Base-by-base conservation (phyloP, 805 yeast genomes). In the Kazachstania martiniae region DNA sequence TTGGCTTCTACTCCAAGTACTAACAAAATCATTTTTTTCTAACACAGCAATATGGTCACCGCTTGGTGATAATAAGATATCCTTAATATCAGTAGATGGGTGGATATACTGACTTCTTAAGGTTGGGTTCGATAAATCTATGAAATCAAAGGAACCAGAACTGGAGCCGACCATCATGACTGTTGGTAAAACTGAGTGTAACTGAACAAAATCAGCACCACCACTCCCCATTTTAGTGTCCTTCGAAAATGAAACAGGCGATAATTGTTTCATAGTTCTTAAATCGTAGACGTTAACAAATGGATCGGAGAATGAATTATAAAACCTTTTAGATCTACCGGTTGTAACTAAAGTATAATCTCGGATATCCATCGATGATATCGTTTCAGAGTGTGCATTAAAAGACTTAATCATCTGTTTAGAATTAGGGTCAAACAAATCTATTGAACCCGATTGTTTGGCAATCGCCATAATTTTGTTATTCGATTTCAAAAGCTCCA, bases 161-260 rank as follows among this genome's bases (percentile, higher is more conserved):
- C 66, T 66, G 0, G 95, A 80, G 0, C 84, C 79, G 6, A 83
- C 74, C 4, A 85, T 53, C 28, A 85, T 72, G 22, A 80, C 74
- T 24, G 82, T 80, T 5, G 95, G 81, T 31, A 86, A 51, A 38
- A 81, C 79, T 5, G 97, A 96, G 58, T 89, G 96, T 39, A 89
- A 65, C 30, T 81, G 68, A 1, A 80, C 91, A 50, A 70, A 81
- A 8, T 81, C 68, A 1, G 97, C 95, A 9, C 96, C 96, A 0
- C 86, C 78, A 1, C 91, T 34, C 9, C 56, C 56, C 41, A 49
- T 47, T 3, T 51, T 40, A 3, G 53, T 46, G 5, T 53, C 55
- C 26, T 55, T 52, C 70, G 93, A 86, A 47, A 86, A 85, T 4
- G 95, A 74, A 6, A 89, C 65, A 3, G 96, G 95, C 0, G 93